Evolutionary conservation across 352 stramenopile species (phyloP), one percentile per base, ranked within the genome.

Genomic region (Phytophthora kernoviae): DNA sequence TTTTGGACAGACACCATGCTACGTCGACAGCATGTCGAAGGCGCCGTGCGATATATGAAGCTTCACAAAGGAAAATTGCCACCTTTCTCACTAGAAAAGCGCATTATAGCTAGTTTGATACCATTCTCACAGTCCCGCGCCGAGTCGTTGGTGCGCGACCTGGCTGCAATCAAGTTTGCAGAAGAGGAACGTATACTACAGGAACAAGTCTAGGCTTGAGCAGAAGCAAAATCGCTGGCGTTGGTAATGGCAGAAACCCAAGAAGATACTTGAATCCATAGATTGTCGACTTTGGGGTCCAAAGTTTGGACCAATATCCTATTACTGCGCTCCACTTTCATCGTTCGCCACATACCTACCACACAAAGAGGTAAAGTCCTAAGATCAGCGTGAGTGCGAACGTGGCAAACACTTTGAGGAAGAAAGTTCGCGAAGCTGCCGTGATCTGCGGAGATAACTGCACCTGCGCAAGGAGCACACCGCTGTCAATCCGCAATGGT

Each of bases 321-420:
- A 14, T 37, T 7, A 37, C 33, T 4, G 10, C 9, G 10, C 15
- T 40, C 33, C 5, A 7, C 7, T 37, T 37, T 12, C 32, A 40
- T 17, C 33, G 9, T 18, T 40, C 22, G n/a, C n/a, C 24, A 17
- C 34, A 41, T 46, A 62, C 55, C 67, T 62, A 76, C 56, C 37
- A 62, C 10, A 69, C 45, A 46, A 79, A 66, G 27, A 93, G 66
- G 45, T 84, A 91, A 15, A 75, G 52, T 14, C 72, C 63, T 37
- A 94, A 54, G 20, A 88, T 42, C 44, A 86, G 37, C 0, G 83
- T 91, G 36, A 84, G 69, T 10, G 91, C 39, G 12, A 91, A 58
- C 15, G 83, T 91, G 34, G 84, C 32, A n/a, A 88, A 65, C 17
- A 75, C 26, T 64, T 92, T 92, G 67, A 92, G 45, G 14, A 90